phyloP scores from a whole-genome alignment of 208 protist genomes.

The Acanthamoeba lenticulata region DNA sequence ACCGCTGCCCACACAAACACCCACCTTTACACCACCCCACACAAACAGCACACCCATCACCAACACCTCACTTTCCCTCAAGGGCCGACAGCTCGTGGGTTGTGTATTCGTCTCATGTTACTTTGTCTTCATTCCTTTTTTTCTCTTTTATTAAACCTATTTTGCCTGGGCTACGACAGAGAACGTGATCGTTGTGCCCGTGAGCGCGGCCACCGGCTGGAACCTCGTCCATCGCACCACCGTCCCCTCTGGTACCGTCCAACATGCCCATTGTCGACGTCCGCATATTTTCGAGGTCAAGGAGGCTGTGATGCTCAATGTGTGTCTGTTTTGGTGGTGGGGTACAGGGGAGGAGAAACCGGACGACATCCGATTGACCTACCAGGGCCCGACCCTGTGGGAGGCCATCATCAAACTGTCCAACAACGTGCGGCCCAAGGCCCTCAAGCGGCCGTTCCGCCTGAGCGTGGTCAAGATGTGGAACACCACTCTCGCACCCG shows the following conservation, averaged over 20 bases:
- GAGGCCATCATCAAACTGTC: neutral
- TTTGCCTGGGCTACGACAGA: neutral
- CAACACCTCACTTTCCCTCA: no score
- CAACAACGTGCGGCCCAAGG: neutral
- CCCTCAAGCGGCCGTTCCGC: neutral
- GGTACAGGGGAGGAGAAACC: neutral
- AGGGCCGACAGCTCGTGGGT: no score
- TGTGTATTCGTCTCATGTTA: no score
- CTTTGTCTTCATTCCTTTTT: no score
- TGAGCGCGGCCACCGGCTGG: neutral
- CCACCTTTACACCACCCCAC: no score
- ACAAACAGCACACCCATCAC: no score
- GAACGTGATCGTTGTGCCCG: neutral
- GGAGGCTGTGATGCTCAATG: neutral
- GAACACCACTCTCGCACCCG: neutral
- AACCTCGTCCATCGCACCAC: neutral
- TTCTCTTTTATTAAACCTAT: no score
- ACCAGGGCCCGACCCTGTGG: conserved; percentile 17
- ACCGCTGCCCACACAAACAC: no score
- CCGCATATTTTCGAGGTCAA: no score
- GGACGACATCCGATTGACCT: neutral
- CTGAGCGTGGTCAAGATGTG: conserved; percentile 38
- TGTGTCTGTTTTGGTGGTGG: neutral
- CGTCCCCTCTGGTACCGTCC: neutral
- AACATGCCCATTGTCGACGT: no score